phyloP scores from a whole-genome alignment of 345 rosid species.

The Syzygium aromaticum region DNA sequence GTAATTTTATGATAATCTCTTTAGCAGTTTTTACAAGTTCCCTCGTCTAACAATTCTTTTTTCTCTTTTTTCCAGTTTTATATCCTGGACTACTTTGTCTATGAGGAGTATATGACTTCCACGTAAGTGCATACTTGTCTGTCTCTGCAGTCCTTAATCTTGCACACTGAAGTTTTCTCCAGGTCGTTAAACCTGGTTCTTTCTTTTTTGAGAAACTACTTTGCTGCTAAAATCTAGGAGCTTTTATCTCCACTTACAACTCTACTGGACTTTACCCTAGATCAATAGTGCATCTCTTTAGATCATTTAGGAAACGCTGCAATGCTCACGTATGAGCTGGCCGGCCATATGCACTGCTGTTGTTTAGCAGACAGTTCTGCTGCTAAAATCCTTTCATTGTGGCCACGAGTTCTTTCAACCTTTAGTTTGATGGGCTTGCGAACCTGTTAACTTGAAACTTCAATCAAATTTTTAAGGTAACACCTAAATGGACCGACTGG shows the following conservation, averaged over 20 bases:
- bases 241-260: background rate
- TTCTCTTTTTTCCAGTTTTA: conserved; percentile 44
- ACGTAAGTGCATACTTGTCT: conserved; percentile 51
- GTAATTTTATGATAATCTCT: conserved; percentile 32
- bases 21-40: background rate
- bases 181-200: background rate
- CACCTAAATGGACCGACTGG: background rate
- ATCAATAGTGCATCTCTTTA: background rate
- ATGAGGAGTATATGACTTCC: conserved; percentile 91
- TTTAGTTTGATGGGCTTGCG: background rate
- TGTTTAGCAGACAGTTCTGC: background rate
- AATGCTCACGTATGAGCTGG: background rate
- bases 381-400: background rate
- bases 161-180: background rate
- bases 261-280: background rate
- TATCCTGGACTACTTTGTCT: conserved; percentile 67
- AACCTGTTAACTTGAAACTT: background rate
- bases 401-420: background rate
- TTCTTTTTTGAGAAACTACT: background rate
- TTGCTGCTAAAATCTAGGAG: background rate
- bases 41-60: background rate
- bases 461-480: background rate
- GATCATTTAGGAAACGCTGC: background rate
- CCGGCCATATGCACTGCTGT: background rate
- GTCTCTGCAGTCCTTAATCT: background rate